A percentile compares a stretch with the other conserved stretches of the same genome.
Conservation (phyloP, 1,284 basidiomycete species). For the Rhodotorula sp. region DNA sequence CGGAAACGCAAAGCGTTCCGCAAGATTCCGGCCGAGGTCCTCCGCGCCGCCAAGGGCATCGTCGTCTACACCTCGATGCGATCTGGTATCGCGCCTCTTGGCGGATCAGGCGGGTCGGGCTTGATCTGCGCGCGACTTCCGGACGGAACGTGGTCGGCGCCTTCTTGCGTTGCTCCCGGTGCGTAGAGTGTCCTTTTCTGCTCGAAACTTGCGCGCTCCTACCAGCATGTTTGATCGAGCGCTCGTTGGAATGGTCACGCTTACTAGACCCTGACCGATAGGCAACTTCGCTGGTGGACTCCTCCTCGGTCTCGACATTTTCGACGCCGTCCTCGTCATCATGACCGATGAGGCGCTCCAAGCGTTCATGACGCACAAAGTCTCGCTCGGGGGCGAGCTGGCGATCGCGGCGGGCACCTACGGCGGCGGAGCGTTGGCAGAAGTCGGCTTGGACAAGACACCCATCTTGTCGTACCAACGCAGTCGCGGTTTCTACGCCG, state of each 20-base stretch:
- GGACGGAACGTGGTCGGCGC: constrained; percentile 56
- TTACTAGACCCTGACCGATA: too few species aligned
- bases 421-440: constrained; percentile 54
- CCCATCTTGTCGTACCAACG: constrained; percentile 29
- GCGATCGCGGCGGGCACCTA: constrained; percentile 56
- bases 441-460: constrained; percentile 49
- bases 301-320: constrained; percentile 53
- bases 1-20: constrained; percentile 52
- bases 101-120: constrained; percentile 56
- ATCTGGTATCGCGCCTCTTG: constrained; percentile 55
- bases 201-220: not conserved
- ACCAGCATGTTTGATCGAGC: too few species aligned
- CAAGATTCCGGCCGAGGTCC: constrained; percentile 56
- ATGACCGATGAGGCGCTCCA: constrained; percentile 54
- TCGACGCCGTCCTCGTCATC: constrained; percentile 53
- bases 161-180: constrained; percentile 54
- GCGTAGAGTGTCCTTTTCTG: constrained; percentile 46
- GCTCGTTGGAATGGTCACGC: too few species aligned
- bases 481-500: constrained; percentile 52
- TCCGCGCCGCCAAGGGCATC: constrained; percentile 50
- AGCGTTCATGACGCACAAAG: constrained; percentile 54
- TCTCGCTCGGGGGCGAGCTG: constrained; percentile 55
- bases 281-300: constrained; percentile 45
- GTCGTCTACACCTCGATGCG: constrained; percentile 17
- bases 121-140: constrained; percentile 51